phyloP scores from a whole-genome alignment of 2,329 filamentous ascomycete species.

The Magnaporthales sp. region DNA sequence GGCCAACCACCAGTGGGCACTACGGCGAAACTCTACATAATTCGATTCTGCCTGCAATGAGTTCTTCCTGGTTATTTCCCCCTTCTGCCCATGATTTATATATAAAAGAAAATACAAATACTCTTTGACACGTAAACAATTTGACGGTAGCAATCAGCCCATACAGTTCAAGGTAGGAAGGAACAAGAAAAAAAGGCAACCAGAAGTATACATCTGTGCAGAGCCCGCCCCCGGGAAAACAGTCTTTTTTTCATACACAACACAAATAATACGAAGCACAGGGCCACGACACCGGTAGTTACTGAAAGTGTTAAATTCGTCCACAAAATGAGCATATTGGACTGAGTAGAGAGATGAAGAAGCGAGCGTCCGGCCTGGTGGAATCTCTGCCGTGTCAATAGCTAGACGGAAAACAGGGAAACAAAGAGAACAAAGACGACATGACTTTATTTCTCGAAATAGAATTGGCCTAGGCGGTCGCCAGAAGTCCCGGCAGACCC shows the following conservation, averaged over 20 bases:
- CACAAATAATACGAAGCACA: too few relatives aligned
- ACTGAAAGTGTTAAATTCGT: neutral
- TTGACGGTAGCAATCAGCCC: neutral
- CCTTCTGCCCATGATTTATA: neutral
- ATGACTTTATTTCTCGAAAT: conserved; percentile 39
- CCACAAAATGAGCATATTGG: neutral
- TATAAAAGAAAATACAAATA: neutral
- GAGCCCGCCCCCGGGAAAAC: too few relatives aligned
- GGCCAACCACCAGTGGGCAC: too few relatives aligned
- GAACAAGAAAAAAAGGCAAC: neutral
- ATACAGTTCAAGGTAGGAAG: neutral
- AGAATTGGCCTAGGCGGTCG: conserved; percentile 46
- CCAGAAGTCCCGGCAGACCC: conserved; percentile 34
- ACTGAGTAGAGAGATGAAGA: neutral
- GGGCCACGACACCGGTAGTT: too few relatives aligned
- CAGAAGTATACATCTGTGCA: neutral
- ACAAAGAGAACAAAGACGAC: neutral
- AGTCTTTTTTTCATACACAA: too few relatives aligned
- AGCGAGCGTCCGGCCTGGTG: neutral
- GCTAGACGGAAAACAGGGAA: neutral
- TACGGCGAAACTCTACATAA: neutral
- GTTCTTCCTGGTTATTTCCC: neutral
- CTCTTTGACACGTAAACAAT: neutral
- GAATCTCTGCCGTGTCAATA: neutral
- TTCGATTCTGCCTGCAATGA: neutral